phyloP scores from a whole-genome alignment of 345 rosid species.

The Eucalyptus erythrocorys region DNA sequence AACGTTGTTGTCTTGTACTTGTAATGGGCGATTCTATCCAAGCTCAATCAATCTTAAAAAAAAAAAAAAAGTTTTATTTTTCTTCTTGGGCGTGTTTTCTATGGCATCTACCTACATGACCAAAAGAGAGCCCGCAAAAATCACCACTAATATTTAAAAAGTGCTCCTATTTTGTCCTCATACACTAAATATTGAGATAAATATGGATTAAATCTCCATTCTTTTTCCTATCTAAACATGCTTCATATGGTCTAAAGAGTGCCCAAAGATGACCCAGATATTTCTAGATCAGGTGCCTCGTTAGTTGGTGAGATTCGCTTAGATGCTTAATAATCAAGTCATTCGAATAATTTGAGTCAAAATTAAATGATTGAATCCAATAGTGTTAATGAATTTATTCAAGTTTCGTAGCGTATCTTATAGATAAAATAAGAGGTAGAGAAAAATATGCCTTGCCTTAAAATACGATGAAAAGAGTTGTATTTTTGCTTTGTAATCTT shows the following conservation, averaged over 20 bases:
- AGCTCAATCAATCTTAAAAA: neutral
- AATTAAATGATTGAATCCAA: neutral
- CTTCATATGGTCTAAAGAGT: neutral
- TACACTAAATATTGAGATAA: neutral
- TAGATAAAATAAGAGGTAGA: neutral
- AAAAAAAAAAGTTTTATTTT: neutral
- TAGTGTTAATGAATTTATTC: too few species aligned
- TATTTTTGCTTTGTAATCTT: neutral
- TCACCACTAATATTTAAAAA: neutral
- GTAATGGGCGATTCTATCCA: neutral
- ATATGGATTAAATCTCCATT: neutral
- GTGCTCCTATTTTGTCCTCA: neutral
- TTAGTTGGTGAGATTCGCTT: neutral
- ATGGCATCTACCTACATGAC: neutral
- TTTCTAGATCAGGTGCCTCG: neutral
- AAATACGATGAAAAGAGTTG: neutral
- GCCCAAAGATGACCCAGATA: neutral
- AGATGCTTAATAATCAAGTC: neutral
- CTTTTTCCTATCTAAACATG: neutral
- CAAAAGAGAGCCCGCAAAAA: neutral
- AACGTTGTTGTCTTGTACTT: neutral
- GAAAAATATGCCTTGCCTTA: neutral
- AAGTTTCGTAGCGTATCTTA: fast-evolving
- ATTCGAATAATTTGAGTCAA: fast-evolving
- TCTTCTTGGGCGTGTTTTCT: neutral